Evolutionary conservation across 371 early-diverging fungal species (phyloP).

Genomic region (Syncephalastrum sp.): DNA sequence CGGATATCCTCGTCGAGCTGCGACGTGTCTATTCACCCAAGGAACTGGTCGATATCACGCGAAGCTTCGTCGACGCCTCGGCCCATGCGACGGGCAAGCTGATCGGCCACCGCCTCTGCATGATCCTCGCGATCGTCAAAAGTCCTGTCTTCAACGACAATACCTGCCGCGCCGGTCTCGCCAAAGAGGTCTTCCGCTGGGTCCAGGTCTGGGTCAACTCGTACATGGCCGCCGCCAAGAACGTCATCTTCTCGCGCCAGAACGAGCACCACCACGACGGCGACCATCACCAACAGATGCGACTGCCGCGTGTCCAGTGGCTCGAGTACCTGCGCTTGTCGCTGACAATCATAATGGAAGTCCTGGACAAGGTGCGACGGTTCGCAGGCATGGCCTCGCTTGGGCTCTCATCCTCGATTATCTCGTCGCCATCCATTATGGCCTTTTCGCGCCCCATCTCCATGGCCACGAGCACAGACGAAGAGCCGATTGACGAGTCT

Average conservation of each 20-base stretch:
- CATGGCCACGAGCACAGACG: conserved; percentile 32
- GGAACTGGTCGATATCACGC: conserved; percentile 50
- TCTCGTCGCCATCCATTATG: conserved; percentile 33
- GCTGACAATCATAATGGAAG: conserved; percentile 51
- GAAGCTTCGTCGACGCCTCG: conserved; percentile 53
- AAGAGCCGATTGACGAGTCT: conserved; percentile 21
- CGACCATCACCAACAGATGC: conserved; percentile 30
- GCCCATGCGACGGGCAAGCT: conserved; percentile 55
- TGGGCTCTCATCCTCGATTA: conserved; percentile 27
- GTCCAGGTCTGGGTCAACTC: conserved; percentile 56
- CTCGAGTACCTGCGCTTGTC: conserved; percentile 56
- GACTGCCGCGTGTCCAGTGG: conserved; percentile 44
- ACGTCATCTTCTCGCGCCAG: conserved; percentile 43
- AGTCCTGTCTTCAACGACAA: conserved; percentile 60
- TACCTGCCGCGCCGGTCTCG: conserved; percentile 48
- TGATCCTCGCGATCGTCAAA: conserved; percentile 57
- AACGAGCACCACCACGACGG: conserved; percentile 29
- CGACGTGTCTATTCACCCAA: conserved; percentile 45
- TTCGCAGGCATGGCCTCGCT: conserved; percentile 35
- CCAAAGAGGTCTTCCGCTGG: conserved; percentile 58
- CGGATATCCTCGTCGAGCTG: conserved; percentile 55
- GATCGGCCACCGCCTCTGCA: conserved; percentile 54
- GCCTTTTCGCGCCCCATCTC: conserved; percentile 39
- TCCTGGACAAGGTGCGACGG: conserved; percentile 53
- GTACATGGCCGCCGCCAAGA: conserved; percentile 44